These are phyloP conservation scores for Bertia moriformis DNA, from an alignment of 2,329 filamentous ascomycete genomes.

Conservation along the genomic window DNA sequence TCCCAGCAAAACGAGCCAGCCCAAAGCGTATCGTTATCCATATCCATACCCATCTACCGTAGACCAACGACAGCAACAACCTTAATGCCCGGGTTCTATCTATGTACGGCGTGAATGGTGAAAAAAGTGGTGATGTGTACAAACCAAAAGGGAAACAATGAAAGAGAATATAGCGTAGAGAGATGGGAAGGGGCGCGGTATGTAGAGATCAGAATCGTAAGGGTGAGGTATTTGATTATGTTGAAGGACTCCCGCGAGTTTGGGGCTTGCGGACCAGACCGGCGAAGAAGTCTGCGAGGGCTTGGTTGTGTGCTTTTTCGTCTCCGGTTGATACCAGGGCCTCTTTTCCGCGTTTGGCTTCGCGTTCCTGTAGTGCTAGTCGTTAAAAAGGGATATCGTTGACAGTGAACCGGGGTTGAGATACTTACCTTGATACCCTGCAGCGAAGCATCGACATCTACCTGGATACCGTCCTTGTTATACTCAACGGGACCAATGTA, in stretches of 20 bases:
- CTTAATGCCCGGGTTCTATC: no score
- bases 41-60: no score
- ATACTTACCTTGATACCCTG: constrained; percentile 35
- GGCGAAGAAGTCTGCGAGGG: not conserved
- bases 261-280: not conserved
- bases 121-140: no score
- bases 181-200: no score
- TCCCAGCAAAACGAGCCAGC: no score
- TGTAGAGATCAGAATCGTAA: no score
- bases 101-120: no score
- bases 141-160: no score
- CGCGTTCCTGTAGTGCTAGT: not conserved
- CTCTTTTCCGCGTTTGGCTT: not conserved
- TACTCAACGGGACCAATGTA: constrained; percentile 19
- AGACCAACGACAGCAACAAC: no score
- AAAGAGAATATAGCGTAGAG: no score
- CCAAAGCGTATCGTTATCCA: no score
- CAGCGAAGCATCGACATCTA: constrained; percentile 49
- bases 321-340: not conserved
- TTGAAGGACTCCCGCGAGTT: not conserved
- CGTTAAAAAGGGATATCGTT: not conserved
- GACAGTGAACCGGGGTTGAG: not conserved
- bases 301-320: constrained; percentile 1
- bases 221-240: no score
- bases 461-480: constrained; percentile 56